Percentiles rank a stretch among this genome's conserved stretches.
Conservation (phyloP, 202 grass and related monocot species). For the Dendrocalamus latiflorus region DNA sequence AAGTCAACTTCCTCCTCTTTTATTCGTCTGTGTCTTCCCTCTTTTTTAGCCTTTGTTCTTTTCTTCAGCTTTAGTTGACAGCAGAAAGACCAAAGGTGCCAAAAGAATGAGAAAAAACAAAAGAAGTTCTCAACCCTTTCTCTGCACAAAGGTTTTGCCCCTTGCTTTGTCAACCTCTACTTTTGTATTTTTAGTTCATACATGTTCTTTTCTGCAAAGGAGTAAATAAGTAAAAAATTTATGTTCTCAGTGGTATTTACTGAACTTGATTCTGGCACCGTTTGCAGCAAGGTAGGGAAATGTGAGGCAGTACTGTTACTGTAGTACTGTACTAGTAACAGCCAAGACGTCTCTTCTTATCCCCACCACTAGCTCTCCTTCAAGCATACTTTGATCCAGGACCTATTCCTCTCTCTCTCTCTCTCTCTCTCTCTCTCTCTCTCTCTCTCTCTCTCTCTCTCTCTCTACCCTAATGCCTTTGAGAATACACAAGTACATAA, state of each 20-base stretch:
- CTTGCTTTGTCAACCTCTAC: conserved; percentile 38
- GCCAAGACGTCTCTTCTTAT: not conserved
- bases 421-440: too few species aligned
- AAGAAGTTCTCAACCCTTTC: conserved; percentile 35
- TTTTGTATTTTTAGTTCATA: not conserved
- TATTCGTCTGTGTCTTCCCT: conserved; percentile 5
- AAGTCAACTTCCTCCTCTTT: conserved; percentile 37
- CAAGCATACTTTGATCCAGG: not conserved
- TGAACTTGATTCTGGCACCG: not conserved
- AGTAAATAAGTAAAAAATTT: not conserved
- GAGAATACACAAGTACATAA: not conserved
- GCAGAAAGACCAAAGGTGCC: conserved; percentile 39
- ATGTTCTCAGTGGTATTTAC: not conserved
- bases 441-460: not conserved
- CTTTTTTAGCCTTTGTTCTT: conserved; percentile 41
- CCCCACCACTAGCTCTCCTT: not conserved
- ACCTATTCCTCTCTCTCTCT: not conserved
- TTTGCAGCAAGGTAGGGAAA: not conserved
- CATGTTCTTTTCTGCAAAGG: not conserved
- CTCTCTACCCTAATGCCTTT: not conserved
- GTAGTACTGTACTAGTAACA: not conserved
- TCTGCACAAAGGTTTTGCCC: conserved; percentile 34
- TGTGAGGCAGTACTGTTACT: not conserved
- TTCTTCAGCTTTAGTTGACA: conserved; percentile 43
- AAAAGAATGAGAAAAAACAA: conserved; percentile 32